Evolutionary conservation across 148 eudicot genomes (phyloP).

Genomic region (Nepenthes gracilis): DNA sequence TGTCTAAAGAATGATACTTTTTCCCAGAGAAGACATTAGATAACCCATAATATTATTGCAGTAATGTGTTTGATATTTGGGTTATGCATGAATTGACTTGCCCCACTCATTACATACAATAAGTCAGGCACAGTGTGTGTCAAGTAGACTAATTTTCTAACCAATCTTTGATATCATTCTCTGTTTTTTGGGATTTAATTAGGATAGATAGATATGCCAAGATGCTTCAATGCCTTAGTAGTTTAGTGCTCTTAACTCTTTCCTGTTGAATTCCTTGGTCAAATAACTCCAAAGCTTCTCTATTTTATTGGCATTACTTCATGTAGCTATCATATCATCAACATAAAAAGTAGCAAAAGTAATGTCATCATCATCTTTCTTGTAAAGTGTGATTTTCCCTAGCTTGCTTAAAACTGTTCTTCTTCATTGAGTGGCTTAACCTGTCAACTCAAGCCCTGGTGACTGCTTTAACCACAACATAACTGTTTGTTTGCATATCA

Average conservation of each 20-base stretch:
- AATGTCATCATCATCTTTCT: too few species aligned
- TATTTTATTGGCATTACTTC: not conserved
- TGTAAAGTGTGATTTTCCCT: not conserved
- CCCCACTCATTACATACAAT: not conserved
- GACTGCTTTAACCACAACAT: not conserved
- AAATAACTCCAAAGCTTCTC: not conserved
- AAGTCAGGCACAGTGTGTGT: not conserved
- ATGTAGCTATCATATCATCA: not conserved
- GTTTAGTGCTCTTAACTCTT: not conserved
- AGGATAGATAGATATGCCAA: not conserved
- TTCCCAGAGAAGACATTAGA: not conserved
- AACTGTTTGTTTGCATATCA: not conserved
- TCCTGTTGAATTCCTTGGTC: not conserved
- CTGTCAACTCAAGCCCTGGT: not conserved
- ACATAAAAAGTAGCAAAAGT: not conserved
- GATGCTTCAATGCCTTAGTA: not conserved
- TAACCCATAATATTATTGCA: not conserved
- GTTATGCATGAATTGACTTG: not conserved
- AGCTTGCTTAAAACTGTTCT: too few species aligned
- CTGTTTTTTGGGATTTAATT: not conserved
- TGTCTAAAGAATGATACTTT: not conserved
- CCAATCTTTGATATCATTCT: not conserved
- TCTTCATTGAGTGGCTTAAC: not conserved
- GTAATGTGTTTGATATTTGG: not conserved
- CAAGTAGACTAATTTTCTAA: not conserved